These are phyloP conservation scores for Myriosclerotinia scirpicola DNA, from an alignment of 2,329 filamentous ascomycete species.

Conservation along the genomic window DNA sequence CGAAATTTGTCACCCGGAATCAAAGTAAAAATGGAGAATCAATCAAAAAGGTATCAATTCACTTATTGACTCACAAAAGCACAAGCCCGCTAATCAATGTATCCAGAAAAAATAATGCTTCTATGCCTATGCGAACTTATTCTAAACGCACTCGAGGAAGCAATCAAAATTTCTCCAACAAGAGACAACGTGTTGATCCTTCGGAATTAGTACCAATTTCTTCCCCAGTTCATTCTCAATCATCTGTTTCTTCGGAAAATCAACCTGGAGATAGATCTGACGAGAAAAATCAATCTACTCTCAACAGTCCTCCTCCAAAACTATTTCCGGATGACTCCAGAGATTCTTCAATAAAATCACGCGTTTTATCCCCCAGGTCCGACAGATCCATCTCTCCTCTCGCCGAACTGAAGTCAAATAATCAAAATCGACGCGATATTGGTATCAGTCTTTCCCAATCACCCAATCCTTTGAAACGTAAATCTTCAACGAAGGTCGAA, in stretches of 20 bases:
- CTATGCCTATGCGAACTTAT: slow-evolving; percentile 20
- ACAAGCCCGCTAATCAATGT: slow-evolving; percentile 8
- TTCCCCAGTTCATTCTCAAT: neutral
- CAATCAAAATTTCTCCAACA: slow-evolving; percentile 20
- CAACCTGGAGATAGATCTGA: neutral
- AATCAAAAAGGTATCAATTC: slow-evolving; percentile 15
- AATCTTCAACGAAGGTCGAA: slow-evolving; percentile 2
- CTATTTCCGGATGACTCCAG: neutral
- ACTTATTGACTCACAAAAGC: neutral
- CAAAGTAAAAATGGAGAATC: slow-evolving; percentile 13
- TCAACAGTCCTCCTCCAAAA: neutral
- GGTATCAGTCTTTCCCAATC: neutral
- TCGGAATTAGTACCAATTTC: slow-evolving; percentile 9
- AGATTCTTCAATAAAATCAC: neutral
- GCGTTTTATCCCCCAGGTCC: neutral
- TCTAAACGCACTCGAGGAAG: slow-evolving; percentile 22
- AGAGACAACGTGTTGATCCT: slow-evolving; percentile 28
- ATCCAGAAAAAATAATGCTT: slow-evolving; percentile 13
- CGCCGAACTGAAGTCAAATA: neutral
- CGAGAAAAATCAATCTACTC: neutral
- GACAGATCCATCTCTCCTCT: neutral
- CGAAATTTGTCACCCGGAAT: neutral
- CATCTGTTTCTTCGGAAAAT: neutral
- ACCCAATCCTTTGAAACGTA: neutral
- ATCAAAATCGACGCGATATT: slow-evolving; percentile 19